A percentile compares a stretch with the other conserved stretches of the same genome.
phyloP scores from a whole-genome alignment of 2,329 filamentous ascomycete species.

The Aspergillus puulaauensis region DNA sequence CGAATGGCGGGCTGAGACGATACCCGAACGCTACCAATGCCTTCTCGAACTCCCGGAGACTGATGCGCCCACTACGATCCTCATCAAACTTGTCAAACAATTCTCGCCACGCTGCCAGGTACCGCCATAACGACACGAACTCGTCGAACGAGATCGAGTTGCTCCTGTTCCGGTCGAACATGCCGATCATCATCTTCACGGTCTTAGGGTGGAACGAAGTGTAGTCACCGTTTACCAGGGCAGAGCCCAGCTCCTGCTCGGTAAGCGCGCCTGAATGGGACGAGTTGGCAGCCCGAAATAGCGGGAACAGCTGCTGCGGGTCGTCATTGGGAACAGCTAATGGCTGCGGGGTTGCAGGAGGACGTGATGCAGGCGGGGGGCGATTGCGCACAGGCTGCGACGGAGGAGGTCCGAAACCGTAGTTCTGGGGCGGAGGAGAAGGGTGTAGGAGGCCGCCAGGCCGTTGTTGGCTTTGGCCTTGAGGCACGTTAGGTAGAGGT shows the following conservation, averaged over 20 bases:
- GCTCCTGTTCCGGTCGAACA: conserved; percentile 92
- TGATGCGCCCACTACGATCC: conserved; percentile 84
- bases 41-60: conserved; percentile 80
- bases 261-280: conserved; percentile 76
- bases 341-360: conserved; percentile 65
- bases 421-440: conserved; percentile 46
- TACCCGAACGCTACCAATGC: conserved; percentile 93
- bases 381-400: conserved; percentile 54
- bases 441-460: conserved; percentile 39
- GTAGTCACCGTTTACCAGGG: conserved; percentile 95
- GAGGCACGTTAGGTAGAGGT: conserved; percentile 16
- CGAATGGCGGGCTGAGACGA: conserved; percentile 78
- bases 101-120: conserved; percentile 87
- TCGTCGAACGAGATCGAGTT: conserved; percentile 92
- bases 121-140: conserved; percentile 95
- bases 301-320: conserved; percentile 67
- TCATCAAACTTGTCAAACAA: conserved; percentile 95
- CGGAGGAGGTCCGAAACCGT: conserved; percentile 52
- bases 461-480: conserved; percentile 26
- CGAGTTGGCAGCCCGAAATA: conserved; percentile 88
- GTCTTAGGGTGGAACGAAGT: conserved; percentile 90
- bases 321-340: conserved; percentile 50
- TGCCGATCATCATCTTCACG: conserved; percentile 98
- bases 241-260: conserved; percentile 81
- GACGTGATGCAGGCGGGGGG: conserved; percentile 58